Conservation (phyloP, 306 rosid genomes). For the Prunus campanulata region DNA sequence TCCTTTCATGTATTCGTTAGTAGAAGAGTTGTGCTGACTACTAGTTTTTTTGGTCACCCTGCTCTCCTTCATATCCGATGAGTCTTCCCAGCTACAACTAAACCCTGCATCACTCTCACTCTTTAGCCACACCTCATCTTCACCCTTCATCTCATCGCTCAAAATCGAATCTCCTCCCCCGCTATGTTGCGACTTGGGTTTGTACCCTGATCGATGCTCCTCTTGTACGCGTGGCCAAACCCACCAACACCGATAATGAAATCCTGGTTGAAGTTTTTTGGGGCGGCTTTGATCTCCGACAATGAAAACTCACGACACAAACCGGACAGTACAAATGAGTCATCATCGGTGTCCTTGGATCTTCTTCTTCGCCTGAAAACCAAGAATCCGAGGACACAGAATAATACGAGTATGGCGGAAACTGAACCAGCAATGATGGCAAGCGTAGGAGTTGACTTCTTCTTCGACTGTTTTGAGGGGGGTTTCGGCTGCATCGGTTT, state of each 20-base stretch:
- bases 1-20: no score
- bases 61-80: not conserved
- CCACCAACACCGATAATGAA: constrained; percentile 36
- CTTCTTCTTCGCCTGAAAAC: not conserved
- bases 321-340: constrained; percentile 15
- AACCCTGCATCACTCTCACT: not conserved
- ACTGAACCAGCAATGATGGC: constrained; percentile 6
- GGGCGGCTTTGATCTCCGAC: constrained; percentile 31
- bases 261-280: constrained; percentile 19
- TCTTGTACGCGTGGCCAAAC: constrained; percentile 43
- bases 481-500: no score
- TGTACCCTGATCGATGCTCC: constrained; percentile 6
- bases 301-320: constrained; percentile 25
- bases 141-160: not conserved
- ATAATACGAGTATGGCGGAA: not conserved
- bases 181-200: constrained; percentile 20
- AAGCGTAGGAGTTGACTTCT: not conserved
- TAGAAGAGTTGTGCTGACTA: no score
- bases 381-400: not conserved
- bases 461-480: no score
- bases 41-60: not conserved
- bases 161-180: not conserved
- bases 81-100: not conserved
- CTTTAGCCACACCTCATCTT: not conserved
- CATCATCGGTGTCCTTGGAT: not conserved